Percentiles rank a stretch among this genome's conserved stretches.
Conservation (phyloP, 345 rosid species). For the Barbarea vulgaris region DNA sequence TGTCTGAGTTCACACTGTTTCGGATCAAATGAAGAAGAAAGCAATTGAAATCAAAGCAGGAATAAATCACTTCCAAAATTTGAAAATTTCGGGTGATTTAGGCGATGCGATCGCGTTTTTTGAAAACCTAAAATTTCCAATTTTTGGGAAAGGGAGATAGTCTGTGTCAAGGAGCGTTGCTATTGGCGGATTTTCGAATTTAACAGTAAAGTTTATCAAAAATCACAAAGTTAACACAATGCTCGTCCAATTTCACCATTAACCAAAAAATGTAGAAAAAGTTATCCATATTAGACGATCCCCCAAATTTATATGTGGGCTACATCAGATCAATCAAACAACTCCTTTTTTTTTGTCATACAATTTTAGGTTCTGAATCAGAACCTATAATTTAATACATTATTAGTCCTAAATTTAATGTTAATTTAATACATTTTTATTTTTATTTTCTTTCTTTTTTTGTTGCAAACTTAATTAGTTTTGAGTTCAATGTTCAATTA, state of each 20-base stretch:
- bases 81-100: background rate
- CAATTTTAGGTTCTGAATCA: too few relatives aligned
- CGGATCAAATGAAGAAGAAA: conserved; percentile 7
- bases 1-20: background rate
- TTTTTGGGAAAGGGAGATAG: conserved; percentile 14
- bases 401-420: too few relatives aligned
- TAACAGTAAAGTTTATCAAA: conserved; percentile 1
- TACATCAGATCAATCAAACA: too few relatives aligned
- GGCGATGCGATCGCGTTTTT: background rate
- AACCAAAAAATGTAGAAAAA: background rate
- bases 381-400: too few relatives aligned
- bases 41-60: background rate
- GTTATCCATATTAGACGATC: too few relatives aligned
- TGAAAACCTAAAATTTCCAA: conserved; percentile 22
- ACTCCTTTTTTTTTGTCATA: too few relatives aligned
- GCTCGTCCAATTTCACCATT: background rate
- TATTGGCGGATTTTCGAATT: conserved; percentile 13
- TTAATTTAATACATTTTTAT: too few relatives aligned
- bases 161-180: background rate
- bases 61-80: background rate
- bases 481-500: background rate
- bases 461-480: background rate
- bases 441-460: too few relatives aligned
- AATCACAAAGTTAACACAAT: background rate
- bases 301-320: too few relatives aligned